phyloP scores from a whole-genome alignment of 352 stramenopile species.

The Globisporangium middletonii region DNA sequence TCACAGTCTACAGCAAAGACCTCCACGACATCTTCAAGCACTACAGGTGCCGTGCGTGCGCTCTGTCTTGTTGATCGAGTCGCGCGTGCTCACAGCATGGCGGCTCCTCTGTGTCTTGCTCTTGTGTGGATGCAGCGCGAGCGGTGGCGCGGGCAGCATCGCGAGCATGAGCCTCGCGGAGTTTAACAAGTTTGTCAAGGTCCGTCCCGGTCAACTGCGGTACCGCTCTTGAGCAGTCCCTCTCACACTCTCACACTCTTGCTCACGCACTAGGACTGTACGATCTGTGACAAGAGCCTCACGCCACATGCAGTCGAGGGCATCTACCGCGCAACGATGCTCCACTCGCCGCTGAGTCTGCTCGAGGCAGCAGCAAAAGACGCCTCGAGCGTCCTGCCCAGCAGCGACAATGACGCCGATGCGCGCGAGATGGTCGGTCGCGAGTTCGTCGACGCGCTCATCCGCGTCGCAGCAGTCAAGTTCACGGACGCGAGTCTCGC shows the following conservation, averaged over 20 bases:
- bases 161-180: conserved; percentile 65
- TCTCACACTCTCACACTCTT: neutral
- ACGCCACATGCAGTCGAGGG: conserved; percentile 32
- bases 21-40: conserved; percentile 82
- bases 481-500: conserved; percentile 35
- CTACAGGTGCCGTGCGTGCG: conserved; percentile 39
- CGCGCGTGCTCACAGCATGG: neutral
- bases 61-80: neutral
- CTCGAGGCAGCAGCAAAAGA: neutral
- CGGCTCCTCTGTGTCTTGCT: neutral
- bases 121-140: conserved; percentile 30
- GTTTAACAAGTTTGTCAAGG: conserved; percentile 66
- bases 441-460: conserved; percentile 66
- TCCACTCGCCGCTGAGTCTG: conserved; percentile 14
- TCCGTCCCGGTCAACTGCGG: conserved; percentile 14
- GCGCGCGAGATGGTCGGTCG: conserved; percentile 43
- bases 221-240: too few relatives aligned
- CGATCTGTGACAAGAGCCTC: conserved; percentile 38
- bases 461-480: conserved; percentile 51
- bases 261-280: conserved; percentile 30
- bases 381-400: neutral
- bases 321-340: conserved; percentile 29
- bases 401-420: neutral
- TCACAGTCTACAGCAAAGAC: conserved; percentile 66
- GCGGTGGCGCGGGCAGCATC: conserved; percentile 51